Percentiles rank a stretch among this genome's conserved stretches.
These are phyloP conservation scores for Suillus occidentalis DNA, from an alignment of 768 basidiomycete genomes.

Conservation along the genomic window DNA sequence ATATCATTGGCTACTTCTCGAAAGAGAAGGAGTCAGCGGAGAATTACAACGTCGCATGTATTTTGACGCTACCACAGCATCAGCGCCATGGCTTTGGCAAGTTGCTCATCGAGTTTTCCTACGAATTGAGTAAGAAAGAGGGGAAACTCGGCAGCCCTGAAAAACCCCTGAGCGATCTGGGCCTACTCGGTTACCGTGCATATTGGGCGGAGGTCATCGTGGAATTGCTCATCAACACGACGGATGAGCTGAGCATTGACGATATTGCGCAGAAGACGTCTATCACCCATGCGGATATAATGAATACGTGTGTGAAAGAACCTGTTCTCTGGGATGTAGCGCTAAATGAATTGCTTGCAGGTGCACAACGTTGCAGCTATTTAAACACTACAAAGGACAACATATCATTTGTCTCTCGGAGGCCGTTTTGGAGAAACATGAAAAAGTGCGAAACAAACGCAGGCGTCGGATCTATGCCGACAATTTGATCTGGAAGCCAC, in stretches of 20 bases:
- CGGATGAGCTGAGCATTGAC: conserved; percentile 85
- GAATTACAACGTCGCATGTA: conserved; percentile 98
- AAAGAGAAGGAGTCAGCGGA: conserved; percentile 99
- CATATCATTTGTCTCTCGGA: conserved; percentile 93
- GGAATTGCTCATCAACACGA: conserved; percentile 73
- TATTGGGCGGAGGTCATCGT: conserved; percentile 98
- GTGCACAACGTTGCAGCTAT: conserved; percentile 90
- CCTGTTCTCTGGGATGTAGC: conserved; percentile 10
- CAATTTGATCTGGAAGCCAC: conserved; percentile 91
- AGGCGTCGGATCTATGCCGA: conserved; percentile 78
- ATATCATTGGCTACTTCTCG: conserved; percentile 97
- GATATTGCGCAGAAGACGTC: conserved; percentile 96
- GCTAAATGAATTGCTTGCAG: conserved; percentile 42
- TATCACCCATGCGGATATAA: conserved; percentile 93
- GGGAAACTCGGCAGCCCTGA: conserved; percentile 95
- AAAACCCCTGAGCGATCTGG: conserved; percentile 95
- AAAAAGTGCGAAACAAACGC: conserved; percentile 78
- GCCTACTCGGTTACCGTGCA: conserved; percentile 87
- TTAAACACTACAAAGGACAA: conserved; percentile 94
- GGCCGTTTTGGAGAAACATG: conserved; percentile 86
- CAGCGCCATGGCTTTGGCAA: conserved; percentile 96
- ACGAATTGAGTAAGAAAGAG: conserved; percentile 96
- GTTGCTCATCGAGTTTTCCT: conserved; percentile 95
- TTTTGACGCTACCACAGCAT: conserved; percentile 96
- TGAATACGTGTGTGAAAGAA: conserved; percentile 84